Percentiles rank a stretch among this genome's conserved stretches.
phyloP scores from a whole-genome alignment of 169 alveolate genomes.

The Ichthyophthirius multifiliis region DNA sequence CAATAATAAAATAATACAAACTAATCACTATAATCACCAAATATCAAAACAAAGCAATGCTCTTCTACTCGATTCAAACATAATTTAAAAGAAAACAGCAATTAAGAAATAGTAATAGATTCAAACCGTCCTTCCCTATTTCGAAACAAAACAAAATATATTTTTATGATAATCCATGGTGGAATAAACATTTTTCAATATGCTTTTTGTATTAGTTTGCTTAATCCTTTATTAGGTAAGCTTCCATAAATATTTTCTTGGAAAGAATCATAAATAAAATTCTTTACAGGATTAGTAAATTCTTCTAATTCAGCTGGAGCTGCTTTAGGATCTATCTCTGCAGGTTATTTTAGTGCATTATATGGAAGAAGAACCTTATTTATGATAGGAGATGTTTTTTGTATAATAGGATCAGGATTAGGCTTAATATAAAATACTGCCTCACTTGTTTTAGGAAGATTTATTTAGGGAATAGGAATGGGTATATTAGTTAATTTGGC shows the following conservation, averaged over 20 bases:
- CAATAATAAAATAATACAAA: too few relatives aligned
- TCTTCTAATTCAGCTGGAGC: neutral
- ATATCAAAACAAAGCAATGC: too few relatives aligned
- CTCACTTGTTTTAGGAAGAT: neutral
- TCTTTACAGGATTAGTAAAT: neutral
- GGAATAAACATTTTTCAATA: neutral
- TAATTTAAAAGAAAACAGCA: too few relatives aligned
- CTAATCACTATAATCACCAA: too few relatives aligned
- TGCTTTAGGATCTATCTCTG: neutral
- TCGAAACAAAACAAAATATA: neutral
- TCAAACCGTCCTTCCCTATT: too few relatives aligned
- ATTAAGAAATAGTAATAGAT: too few relatives aligned
- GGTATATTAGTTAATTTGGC: slow-evolving; percentile 1
- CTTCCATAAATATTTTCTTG: neutral
- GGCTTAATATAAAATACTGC: neutral
- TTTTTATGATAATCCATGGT: neutral
- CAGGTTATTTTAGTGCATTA: neutral
- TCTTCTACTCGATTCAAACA: too few relatives aligned
- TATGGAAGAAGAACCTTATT: slow-evolving; percentile 8
- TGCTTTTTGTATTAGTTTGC: neutral
- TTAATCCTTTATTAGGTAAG: neutral
- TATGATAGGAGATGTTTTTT: neutral
- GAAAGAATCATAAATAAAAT: neutral
- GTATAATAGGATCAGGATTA: neutral
- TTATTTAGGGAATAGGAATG: neutral